phyloP scores from a whole-genome alignment of 768 basidiomycete species.

The Chalciporus piperatus region DNA sequence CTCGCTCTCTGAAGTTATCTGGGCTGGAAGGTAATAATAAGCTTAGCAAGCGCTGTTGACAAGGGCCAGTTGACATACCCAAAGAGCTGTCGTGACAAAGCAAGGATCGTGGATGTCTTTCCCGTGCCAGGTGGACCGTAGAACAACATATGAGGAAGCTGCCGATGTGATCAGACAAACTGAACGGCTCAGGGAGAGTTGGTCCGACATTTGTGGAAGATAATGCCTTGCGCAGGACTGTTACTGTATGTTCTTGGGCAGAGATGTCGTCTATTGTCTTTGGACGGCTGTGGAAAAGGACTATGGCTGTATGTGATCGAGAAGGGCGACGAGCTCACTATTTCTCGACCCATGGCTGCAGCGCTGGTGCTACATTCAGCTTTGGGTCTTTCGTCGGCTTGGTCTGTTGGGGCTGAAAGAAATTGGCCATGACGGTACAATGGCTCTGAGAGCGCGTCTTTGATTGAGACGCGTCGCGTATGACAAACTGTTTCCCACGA shows the following conservation, averaged over 20 bases:
- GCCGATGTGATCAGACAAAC: conserved; percentile 15
- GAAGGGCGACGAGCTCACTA: conserved; percentile 58
- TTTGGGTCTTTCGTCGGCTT: conserved; percentile 40
- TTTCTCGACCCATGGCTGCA: conserved; percentile 98
- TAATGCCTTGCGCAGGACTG: conserved; percentile 87
- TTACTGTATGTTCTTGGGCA: conserved; percentile 94
- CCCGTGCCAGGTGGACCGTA: conserved; percentile 99
- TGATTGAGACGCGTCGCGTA: conserved; percentile 28
- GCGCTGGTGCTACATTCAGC: conserved; percentile 50
- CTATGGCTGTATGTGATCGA: background rate
- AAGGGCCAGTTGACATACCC: conserved; percentile 54
- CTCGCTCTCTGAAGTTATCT: conserved; percentile 88
- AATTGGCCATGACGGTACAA: conserved; percentile 47
- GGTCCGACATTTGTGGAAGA: conserved; percentile 82
- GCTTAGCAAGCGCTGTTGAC: background rate
- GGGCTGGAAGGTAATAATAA: conserved; percentile 52
- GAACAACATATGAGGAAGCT: conserved; percentile 99
- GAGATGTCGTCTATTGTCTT: conserved; percentile 98
- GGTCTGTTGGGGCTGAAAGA: conserved; percentile 53
- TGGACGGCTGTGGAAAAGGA: conserved; percentile 63
- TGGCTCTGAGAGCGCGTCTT: too few species aligned
- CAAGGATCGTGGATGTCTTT: conserved; percentile 97
- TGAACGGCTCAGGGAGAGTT: background rate
- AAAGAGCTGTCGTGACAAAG: conserved; percentile 89
- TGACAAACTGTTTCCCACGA: conserved; percentile 34